phyloP scores from a whole-genome alignment of 192 early-diverging fungal species.

The Podila clonocystis region DNA sequence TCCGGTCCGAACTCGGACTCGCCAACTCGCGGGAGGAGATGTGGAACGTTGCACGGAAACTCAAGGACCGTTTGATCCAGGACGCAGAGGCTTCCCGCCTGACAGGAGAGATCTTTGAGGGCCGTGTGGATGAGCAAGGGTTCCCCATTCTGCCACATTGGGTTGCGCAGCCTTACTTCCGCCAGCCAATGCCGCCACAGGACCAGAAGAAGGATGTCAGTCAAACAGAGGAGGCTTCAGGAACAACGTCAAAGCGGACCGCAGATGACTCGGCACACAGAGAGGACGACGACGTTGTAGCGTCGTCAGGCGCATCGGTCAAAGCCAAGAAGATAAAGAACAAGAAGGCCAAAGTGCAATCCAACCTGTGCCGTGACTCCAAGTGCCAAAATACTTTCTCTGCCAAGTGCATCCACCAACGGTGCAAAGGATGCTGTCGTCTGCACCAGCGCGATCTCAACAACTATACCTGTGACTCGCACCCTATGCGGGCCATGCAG shows the following conservation, averaged over 20 bases:
- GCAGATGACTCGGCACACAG: constrained; percentile 29
- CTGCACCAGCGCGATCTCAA: constrained; percentile 18
- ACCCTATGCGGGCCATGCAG: constrained; percentile 25
- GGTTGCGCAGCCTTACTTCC: constrained; percentile 77
- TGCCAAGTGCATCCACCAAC: constrained; percentile 26
- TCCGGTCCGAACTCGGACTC: constrained; percentile 76
- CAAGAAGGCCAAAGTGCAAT: neutral
- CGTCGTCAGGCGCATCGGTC: neutral
- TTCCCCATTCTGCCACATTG: constrained; percentile 73
- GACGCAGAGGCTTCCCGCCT: constrained; percentile 17
- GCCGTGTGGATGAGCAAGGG: constrained; percentile 55
- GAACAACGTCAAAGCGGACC: constrained; percentile 12
- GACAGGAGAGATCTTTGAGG: constrained; percentile 34
- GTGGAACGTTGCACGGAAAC: constrained; percentile 58
- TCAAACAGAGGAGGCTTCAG: neutral
- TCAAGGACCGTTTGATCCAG: constrained; percentile 65
- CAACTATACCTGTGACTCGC: constrained; percentile 19
- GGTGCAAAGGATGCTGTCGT: constrained; percentile 42
- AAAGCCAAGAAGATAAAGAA: neutral
- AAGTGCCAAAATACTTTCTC: constrained; percentile 36
- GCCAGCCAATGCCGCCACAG: constrained; percentile 54
- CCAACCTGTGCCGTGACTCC: constrained; percentile 12
- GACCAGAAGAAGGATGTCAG: neutral
- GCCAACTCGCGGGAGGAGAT: constrained; percentile 71
- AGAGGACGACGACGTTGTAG: constrained; percentile 8